phyloP scores from a whole-genome alignment of 495 filamentous ascomycete genomes.

The Neurospora sp. region DNA sequence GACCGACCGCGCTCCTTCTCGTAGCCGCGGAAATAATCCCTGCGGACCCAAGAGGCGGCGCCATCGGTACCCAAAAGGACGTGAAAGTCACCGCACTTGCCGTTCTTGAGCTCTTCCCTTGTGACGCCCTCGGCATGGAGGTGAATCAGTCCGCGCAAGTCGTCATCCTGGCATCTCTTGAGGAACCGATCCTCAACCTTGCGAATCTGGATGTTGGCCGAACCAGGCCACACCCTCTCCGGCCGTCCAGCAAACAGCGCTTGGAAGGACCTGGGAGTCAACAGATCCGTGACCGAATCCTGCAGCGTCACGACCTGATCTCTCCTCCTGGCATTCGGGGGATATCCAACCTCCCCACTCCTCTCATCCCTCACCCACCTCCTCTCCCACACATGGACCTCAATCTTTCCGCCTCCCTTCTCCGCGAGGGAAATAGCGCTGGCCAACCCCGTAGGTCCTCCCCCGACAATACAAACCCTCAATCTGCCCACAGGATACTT shows the following conservation, averaged over 20 bases:
- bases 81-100: slow-evolving; percentile 29
- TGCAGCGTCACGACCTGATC: slow-evolving; percentile 28
- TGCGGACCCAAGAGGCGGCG: slow-evolving; percentile 23
- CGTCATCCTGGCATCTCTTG: slow-evolving; percentile 21
- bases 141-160: slow-evolving; percentile 24
- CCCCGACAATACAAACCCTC: slow-evolving; percentile 23
- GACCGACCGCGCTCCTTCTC: slow-evolving; percentile 29
- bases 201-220: slow-evolving; percentile 29
- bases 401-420: slow-evolving; percentile 20
- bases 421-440: slow-evolving; percentile 29
- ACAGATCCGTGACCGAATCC: slow-evolving; percentile 23
- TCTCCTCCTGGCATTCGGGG: slow-evolving; percentile 14
- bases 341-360: slow-evolving; percentile 18
- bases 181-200: slow-evolving; percentile 32
- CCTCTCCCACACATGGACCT: slow-evolving; percentile 26
- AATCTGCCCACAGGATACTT: slow-evolving; percentile 23
- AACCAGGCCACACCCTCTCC: slow-evolving; percentile 25
- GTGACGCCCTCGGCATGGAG: slow-evolving; percentile 25
- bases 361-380: slow-evolving; percentile 13
- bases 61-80: slow-evolving; percentile 28
- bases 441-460: slow-evolving; percentile 25
- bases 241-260: slow-evolving; percentile 22
- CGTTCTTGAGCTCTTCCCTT: slow-evolving; percentile 17
- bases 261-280: slow-evolving; percentile 15
- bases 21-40: slow-evolving; percentile 28